phyloP scores from a whole-genome alignment of 805 yeast species.

The Cyberlindnera maritima region DNA sequence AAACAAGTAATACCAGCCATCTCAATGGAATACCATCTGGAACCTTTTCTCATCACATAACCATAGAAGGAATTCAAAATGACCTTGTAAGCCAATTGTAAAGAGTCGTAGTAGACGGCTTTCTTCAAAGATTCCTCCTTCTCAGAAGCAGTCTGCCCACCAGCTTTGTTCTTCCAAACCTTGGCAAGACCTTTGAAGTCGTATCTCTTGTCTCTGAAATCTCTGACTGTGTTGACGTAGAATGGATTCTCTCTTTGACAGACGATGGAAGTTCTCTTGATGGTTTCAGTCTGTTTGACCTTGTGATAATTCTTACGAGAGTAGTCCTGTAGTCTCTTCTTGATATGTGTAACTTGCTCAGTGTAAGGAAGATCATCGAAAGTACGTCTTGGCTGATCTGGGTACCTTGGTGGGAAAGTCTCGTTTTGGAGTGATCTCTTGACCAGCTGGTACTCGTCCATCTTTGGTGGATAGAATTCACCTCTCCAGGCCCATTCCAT shows the following conservation, averaged over 20 bases:
- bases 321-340: conserved; percentile 77
- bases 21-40: conserved; percentile 99
- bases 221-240: conserved; percentile 90
- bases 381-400: conserved; percentile 54
- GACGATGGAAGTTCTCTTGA: conserved; percentile 87
- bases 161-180: conserved; percentile 84
- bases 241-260: conserved; percentile 98
- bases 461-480: conserved; percentile 86
- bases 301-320: conserved; percentile 83
- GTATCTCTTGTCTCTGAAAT: conserved; percentile 92
- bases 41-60: conserved; percentile 98
- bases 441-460: conserved; percentile 88
- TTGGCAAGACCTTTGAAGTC: conserved; percentile 93
- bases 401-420: conserved; percentile 60
- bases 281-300: conserved; percentile 75
- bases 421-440: conserved; percentile 80
- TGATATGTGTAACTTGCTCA: conserved; percentile 75
- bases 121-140: conserved; percentile 91
- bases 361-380: conserved; percentile 75
- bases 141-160: conserved; percentile 52
- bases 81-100: conserved; percentile 96
- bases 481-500: conserved; percentile 99
- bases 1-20: conserved; percentile 99
- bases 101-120: conserved; percentile 90
- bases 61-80: conserved; percentile 96